A percentile compares a stretch with the other conserved stretches of the same genome.
Evolutionary conservation across 768 basidiomycete species (phyloP).

Genomic region (Gymnopilus dilepis): DNA sequence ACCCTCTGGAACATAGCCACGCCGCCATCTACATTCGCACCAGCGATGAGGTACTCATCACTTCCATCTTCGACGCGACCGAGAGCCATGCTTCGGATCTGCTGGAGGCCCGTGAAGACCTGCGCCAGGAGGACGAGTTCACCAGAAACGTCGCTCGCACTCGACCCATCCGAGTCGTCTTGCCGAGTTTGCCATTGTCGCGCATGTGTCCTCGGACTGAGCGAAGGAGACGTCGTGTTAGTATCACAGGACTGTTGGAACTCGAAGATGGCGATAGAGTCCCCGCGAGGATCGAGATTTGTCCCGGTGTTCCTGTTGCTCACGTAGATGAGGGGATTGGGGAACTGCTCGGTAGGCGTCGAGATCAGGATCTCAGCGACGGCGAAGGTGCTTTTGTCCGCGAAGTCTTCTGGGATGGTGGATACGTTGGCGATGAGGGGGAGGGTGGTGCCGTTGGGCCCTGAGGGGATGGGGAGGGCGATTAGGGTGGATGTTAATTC

Average conservation of each 20-base stretch:
- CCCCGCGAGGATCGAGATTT: slow-evolving; percentile 52
- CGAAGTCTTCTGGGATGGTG: slow-evolving; percentile 44
- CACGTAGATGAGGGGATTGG: slow-evolving; percentile 58
- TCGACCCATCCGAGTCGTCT: background rate
- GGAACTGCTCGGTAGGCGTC: slow-evolving; percentile 45
- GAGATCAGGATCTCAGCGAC: slow-evolving; percentile 68
- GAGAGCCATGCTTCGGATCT: slow-evolving; percentile 67
- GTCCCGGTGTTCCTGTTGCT: slow-evolving; percentile 62
- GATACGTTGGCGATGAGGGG: slow-evolving; percentile 53
- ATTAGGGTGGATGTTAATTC: slow-evolving; percentile 60
- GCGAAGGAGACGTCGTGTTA: slow-evolving; percentile 30
- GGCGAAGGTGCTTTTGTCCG: slow-evolving; percentile 39
- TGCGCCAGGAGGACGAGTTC: slow-evolving; percentile 42
- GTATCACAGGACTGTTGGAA: slow-evolving; percentile 16
- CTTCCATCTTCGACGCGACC: slow-evolving; percentile 47
- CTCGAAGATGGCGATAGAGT: slow-evolving; percentile 67
- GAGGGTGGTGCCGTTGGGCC: slow-evolving; percentile 53
- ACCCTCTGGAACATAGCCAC: slow-evolving; percentile 58
- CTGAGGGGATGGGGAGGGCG: slow-evolving; percentile 58
- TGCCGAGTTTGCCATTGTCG: background rate
- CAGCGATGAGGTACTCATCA: slow-evolving; percentile 49
- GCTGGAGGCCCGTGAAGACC: slow-evolving; percentile 64
- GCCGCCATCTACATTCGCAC: slow-evolving; percentile 56
- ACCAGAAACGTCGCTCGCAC: slow-evolving; percentile 19
- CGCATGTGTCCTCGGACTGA: background rate